phyloP scores from a whole-genome alignment of 2,329 filamentous ascomycete species.

The Calonectria pseudoturangicola region DNA sequence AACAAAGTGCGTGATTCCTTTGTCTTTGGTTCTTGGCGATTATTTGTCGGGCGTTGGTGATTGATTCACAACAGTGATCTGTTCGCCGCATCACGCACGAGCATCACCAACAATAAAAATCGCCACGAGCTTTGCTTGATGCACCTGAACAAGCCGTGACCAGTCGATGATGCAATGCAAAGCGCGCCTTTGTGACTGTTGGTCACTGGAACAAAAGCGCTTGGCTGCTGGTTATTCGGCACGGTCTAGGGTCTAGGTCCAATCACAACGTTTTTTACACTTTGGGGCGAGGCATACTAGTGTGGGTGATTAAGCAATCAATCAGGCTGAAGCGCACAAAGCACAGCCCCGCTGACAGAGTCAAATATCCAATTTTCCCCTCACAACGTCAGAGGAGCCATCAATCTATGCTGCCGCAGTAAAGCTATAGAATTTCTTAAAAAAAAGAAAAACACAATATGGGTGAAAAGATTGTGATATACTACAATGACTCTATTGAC shows the following conservation, averaged over 20 bases:
- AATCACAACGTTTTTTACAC: not conserved
- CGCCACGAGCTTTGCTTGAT: too few species aligned
- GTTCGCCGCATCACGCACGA: too few species aligned
- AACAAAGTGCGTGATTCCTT: not conserved
- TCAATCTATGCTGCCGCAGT: conserved; percentile 2
- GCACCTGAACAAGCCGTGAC: too few species aligned
- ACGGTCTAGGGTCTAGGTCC: not conserved
- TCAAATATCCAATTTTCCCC: conserved; percentile 20
- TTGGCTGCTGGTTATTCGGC: too few species aligned
- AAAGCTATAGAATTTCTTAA: conserved; percentile 9
- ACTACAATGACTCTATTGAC: conserved; percentile 54
- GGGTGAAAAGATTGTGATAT: conserved; percentile 49
- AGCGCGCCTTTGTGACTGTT: not conserved
- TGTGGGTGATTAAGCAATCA: conserved; percentile 3
- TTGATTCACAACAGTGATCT: too few species aligned
- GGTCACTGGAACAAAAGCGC: too few species aligned
- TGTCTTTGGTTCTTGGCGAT: not conserved
- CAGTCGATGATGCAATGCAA: too few species aligned
- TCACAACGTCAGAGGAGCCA: conserved; percentile 6
- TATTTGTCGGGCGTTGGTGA: too few species aligned
- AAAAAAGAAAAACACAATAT: conserved; percentile 31
- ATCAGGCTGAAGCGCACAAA: not conserved
- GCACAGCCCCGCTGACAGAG: conserved; percentile 1
- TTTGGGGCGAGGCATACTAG: not conserved
- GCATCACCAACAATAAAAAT: too few species aligned